phyloP scores from a whole-genome alignment of 176 grass and related monocot species.

The Cenchrus purpureus region DNA sequence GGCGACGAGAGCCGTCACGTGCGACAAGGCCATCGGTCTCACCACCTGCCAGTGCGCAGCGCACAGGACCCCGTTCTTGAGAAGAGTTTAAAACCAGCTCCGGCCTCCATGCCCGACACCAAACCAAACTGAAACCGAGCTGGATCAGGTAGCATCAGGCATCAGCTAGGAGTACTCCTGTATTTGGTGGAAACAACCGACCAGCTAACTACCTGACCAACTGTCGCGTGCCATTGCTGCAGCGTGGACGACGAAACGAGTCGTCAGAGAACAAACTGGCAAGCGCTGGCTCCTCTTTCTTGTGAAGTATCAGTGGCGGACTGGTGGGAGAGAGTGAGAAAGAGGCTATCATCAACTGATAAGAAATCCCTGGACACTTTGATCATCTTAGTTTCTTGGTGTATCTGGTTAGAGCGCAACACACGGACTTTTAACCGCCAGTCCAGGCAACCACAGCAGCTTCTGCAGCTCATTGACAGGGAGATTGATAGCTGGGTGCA shows the following conservation, averaged over 20 bases:
- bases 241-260: background rate
- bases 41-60: background rate
- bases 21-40: conserved; percentile 4
- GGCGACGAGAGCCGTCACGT: background rate
- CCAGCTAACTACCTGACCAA: background rate
- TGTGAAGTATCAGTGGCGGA: no score
- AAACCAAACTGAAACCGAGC: background rate
- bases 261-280: background rate
- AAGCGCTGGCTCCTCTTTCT: no score
- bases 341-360: no score
- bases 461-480: no score
- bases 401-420: no score
- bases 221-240: background rate
- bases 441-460: no score
- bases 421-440: no score
- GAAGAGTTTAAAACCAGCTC: background rate
- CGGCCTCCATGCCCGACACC: background rate
- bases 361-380: no score
- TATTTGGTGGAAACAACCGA: background rate
- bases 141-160: background rate
- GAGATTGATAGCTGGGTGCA: no score
- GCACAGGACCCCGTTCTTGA: background rate
- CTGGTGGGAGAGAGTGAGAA: no score
- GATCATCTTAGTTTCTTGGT: no score
- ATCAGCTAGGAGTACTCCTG: no score